A percentile compares a stretch with the other conserved stretches of the same genome.
Evolutionary conservation across 768 basidiomycete genomes (phyloP).

Genomic region (Russula emetica): DNA sequence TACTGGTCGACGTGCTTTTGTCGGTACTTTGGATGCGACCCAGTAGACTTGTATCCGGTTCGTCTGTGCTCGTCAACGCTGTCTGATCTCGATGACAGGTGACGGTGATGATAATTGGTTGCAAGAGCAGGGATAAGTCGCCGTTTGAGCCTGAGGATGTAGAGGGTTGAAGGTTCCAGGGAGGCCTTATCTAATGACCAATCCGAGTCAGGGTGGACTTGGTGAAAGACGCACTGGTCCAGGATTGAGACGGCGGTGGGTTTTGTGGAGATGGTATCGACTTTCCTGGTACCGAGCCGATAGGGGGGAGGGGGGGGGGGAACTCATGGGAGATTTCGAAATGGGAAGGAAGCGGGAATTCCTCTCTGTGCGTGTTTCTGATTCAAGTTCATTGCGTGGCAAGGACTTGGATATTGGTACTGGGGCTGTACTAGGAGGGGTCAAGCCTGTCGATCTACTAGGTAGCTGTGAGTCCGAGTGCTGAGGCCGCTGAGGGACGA

Average conservation of each 20-base stretch:
- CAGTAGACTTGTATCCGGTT: neutral
- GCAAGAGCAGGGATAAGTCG: slow-evolving; percentile 2
- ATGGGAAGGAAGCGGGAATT: no score
- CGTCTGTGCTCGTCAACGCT: neutral
- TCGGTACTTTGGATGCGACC: neutral
- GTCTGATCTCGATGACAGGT: neutral
- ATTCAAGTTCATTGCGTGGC: no score
- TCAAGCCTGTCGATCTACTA: no score
- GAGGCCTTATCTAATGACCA: neutral
- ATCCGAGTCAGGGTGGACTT: neutral
- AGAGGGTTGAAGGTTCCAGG: neutral
- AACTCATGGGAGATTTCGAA: no score
- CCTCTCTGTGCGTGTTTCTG: no score
- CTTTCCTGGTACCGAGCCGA: no score
- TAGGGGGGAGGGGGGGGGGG: no score
- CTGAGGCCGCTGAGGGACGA: no score
- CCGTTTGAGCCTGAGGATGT: neutral
- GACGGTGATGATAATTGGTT: neutral
- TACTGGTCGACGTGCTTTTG: neutral
- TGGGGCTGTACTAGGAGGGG: no score
- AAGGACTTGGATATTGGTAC: no score
- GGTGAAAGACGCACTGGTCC: neutral
- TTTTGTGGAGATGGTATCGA: no score
- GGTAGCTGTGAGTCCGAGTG: no score
- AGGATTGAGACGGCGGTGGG: neutral